A percentile compares a stretch with the other conserved stretches of the same genome.
Evolutionary conservation across 352 stramenopile genomes (phyloP).

Genomic region (Phytophthora hibernalis): DNA sequence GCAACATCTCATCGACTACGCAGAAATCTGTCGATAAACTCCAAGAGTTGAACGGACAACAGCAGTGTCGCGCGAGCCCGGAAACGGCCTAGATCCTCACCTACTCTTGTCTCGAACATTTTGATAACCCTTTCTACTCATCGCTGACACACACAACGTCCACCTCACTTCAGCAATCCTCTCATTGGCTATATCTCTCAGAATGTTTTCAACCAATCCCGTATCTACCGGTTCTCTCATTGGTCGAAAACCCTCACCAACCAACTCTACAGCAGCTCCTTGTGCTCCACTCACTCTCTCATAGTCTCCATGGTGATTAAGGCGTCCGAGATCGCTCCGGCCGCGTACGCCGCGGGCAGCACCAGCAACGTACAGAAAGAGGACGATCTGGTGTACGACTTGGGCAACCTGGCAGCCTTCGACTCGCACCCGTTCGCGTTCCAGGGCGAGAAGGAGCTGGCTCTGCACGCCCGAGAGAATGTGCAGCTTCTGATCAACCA

Average conservation of each 20-base stretch:
- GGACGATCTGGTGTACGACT: slow-evolving; percentile 90
- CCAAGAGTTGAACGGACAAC: too few species aligned
- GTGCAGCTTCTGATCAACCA: slow-evolving; percentile 94
- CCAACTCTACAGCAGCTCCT: slow-evolving; percentile 13
- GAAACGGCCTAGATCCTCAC: too few species aligned
- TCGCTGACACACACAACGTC: too few species aligned
- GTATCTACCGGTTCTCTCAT: neutral
- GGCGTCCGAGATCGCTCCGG: slow-evolving; percentile 83
- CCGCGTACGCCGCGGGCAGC: slow-evolving; percentile 65
- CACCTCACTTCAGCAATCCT: too few species aligned
- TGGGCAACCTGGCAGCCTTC: slow-evolving; percentile 90
- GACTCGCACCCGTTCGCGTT: slow-evolving; percentile 90
- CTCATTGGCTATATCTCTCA: too few species aligned
- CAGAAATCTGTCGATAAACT: too few species aligned
- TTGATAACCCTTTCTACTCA: too few species aligned
- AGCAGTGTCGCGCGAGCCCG: too few species aligned
- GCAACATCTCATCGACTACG: too few species aligned
- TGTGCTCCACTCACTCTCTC: slow-evolving; percentile 27
- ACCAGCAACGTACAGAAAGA: slow-evolving; percentile 79
- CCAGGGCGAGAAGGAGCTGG: slow-evolving; percentile 90
- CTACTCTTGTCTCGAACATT: too few species aligned
- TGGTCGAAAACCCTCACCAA: slow-evolving; percentile 29
- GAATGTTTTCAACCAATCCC: too few species aligned
- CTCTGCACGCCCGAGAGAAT: slow-evolving; percentile 91
- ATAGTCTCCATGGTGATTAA: slow-evolving; percentile 65